Evolutionary conservation across 163 green algal genomes (phyloP).

Genomic region (Scenedesmus sp.): DNA sequence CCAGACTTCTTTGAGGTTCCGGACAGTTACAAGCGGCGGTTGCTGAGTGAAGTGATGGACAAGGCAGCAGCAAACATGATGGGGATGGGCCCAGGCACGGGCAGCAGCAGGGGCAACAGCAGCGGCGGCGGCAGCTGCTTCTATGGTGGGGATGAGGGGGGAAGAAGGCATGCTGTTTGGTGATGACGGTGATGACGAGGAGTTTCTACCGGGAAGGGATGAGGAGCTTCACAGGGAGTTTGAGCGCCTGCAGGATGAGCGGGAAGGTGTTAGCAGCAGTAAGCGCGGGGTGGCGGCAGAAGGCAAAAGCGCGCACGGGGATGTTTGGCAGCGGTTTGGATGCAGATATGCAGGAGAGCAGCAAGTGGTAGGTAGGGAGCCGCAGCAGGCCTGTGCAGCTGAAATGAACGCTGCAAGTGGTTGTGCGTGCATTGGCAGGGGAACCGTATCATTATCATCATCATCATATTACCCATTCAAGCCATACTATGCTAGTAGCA

Average conservation of each 20-base stretch:
- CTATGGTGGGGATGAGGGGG: constrained; percentile 26
- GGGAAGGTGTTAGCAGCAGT: not conserved
- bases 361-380: not conserved
- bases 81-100: not conserved
- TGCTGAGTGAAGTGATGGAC: constrained; percentile 42
- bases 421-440: not conserved
- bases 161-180: constrained; percentile 3
- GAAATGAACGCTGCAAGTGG: not conserved
- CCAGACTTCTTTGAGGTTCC: constrained; percentile 44
- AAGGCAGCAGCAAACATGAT: constrained; percentile 41
- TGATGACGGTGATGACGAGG: not conserved
- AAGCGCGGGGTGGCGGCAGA: not conserved
- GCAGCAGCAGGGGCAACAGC: not conserved
- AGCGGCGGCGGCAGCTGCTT: constrained; percentile 12
- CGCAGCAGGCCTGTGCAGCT: not conserved
- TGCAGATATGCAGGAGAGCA: constrained; percentile 5
- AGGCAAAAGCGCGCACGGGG: not conserved
- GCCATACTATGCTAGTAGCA: too few species aligned
- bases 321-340: constrained; percentile 33
- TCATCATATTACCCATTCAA: too few species aligned
- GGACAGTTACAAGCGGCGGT: not conserved
- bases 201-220: not conserved
- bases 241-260: constrained; percentile 1
- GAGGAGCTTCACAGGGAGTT: not conserved
- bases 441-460: too few species aligned